phyloP scores from a whole-genome alignment of 2,329 filamentous ascomycete species.

The Cytospora piceae region DNA sequence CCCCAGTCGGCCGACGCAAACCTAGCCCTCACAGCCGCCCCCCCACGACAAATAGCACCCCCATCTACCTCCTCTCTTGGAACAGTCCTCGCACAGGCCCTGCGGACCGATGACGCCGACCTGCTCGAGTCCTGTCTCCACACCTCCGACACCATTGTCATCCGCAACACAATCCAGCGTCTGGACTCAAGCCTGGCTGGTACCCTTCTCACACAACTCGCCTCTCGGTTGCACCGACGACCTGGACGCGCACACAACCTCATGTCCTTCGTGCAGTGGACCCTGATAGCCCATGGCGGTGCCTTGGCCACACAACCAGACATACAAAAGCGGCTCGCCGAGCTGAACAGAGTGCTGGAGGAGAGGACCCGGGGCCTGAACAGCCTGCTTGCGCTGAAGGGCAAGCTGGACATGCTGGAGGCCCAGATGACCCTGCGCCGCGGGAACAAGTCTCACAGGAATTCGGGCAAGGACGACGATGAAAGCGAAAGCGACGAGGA shows the following conservation, averaged over 20 bases:
- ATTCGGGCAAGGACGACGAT: conserved; percentile 52
- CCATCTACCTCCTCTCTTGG: conserved; percentile 81
- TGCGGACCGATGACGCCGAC: conserved; percentile 86
- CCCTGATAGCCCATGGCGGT: conserved; percentile 87
- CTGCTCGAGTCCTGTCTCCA: conserved; percentile 93
- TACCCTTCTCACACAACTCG: conserved; percentile 78
- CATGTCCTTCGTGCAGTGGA: conserved; percentile 96
- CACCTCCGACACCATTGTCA: conserved; percentile 73
- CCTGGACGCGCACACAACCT: conserved; percentile 88
- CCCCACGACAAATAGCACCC: conserved; percentile 53
- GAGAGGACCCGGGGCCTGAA: conserved; percentile 83
- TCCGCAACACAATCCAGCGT: conserved; percentile 87
- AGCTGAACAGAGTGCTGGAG: conserved; percentile 83
- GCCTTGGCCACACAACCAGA: conserved; percentile 87
- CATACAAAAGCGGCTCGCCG: conserved; percentile 74
- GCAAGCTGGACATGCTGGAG: conserved; percentile 92
- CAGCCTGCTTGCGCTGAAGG: conserved; percentile 85
- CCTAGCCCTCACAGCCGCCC: conserved; percentile 44
- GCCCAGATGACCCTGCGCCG: conserved; percentile 83
- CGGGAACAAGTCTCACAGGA: conserved; percentile 50
- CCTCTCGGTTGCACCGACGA: conserved; percentile 81
- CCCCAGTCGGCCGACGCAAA: conserved; percentile 37
- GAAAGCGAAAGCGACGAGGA: conserved; percentile 58
- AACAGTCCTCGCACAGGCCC: conserved; percentile 90
- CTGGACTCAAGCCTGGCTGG: conserved; percentile 84